Percentiles rank a stretch among this genome's conserved stretches.
Evolutionary conservation across 495 filamentous ascomycete genomes (phyloP).

Genomic region (Aspergillus sclerotiicarbonarius): DNA sequence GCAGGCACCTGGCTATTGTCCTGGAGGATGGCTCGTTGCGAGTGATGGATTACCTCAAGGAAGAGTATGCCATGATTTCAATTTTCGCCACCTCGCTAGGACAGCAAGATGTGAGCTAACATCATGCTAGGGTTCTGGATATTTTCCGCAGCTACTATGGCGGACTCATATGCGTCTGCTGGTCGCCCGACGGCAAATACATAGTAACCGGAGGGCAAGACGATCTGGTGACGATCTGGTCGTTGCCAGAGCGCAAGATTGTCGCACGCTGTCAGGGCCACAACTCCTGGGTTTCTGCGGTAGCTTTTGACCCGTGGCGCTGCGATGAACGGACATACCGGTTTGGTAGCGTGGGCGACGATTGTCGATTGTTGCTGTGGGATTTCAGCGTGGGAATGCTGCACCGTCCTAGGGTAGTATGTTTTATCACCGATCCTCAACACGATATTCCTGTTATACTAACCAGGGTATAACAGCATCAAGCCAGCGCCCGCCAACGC

Average conservation of each 20-base stretch:
- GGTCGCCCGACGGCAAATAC: conserved; percentile 97
- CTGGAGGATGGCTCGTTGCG: conserved; percentile 88
- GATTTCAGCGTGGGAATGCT: conserved; percentile 98
- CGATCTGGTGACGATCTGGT: conserved; percentile 94
- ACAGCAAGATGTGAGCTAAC: conserved; percentile 16
- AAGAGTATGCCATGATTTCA: conserved; percentile 60
- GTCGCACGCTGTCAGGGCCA: conserved; percentile 93
- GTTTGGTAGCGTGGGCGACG: conserved; percentile 93
- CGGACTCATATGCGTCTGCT: conserved; percentile 86
- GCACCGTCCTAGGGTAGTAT: conserved; percentile 78
- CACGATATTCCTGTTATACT: not conserved
- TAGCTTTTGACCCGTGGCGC: conserved; percentile 93
- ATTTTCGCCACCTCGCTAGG: not conserved
- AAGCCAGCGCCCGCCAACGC: conserved; percentile 38
- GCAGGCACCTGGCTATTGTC: conserved; percentile 82
- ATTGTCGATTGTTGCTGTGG: conserved; percentile 87
- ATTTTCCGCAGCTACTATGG: conserved; percentile 91
- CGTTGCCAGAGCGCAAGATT: conserved; percentile 74
- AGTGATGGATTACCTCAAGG: conserved; percentile 86
- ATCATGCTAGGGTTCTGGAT: conserved; percentile 63
- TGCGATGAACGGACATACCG: conserved; percentile 93
- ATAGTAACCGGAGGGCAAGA: conserved; percentile 94
- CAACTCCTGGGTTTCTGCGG: conserved; percentile 89
- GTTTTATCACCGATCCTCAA: conserved; percentile 19
- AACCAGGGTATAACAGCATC: conserved; percentile 43